Base-by-base conservation (phyloP, 148 eudicot species). In the Salicornia ramosissima region DNA sequence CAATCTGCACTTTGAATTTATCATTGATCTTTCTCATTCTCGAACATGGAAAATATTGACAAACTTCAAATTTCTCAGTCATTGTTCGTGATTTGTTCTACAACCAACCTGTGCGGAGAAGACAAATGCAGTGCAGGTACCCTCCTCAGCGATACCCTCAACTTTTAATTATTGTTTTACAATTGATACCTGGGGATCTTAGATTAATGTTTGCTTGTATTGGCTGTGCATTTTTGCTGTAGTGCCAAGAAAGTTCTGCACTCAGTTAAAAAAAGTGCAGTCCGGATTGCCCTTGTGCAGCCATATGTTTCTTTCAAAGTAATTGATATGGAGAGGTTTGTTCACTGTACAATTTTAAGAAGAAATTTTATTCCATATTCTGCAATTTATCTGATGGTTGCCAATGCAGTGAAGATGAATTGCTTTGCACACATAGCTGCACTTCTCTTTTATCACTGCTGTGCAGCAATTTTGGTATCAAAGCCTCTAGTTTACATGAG, bases 31-130 rank as follows among this genome's bases (percentile, higher is more conserved):
- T 34, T 54, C 63, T 69, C 52, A 40, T 54, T 43, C 51, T 46
- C 29, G 49, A 71, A 12, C 10, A 11, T 59, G 59, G 16, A 22
- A 45, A 57, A n/a, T 65, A 16, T 36, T 43, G 55, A n/a, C 60
- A 21, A 15, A 14, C 22, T 51, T 8, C 28, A 64, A 21, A 46
- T 50, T 45, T 43, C 80, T 80, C 90, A 94, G 99, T 94, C 39
- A 80, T 71, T 67, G 96, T 87, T 72, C 97, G 84, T 65, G 99
- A 94, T 78, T 75, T 91, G 50, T 94, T 91, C 79, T 91, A 91
- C 88, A 91, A 90, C 76, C 99, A 94, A 76, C 99, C 99, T 76
- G 99, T 94, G 64, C 83, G 97, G 63, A 86, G 96, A 81, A 87
- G 80, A 73, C 93, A 86, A 58, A 80, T 91, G 73, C 88, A 87